These are phyloP conservation scores for Xylaria curta DNA, from an alignment of 495 filamentous ascomycete species.

Conservation along the genomic window DNA sequence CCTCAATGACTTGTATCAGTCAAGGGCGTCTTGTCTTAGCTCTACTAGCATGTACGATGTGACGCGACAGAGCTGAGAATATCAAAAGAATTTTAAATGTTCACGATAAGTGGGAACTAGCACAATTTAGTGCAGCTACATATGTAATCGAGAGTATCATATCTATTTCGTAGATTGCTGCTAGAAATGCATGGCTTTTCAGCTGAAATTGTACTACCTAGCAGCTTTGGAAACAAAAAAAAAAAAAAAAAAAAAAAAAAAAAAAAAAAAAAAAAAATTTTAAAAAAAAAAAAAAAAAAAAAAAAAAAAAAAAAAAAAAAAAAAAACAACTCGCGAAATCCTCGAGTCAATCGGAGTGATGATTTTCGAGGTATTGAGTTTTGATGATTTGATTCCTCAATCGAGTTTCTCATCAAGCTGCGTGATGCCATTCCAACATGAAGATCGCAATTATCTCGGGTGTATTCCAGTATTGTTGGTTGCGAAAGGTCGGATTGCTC, in stretches of 20 bases:
- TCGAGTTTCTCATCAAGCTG: not conserved
- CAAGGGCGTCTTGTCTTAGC: not conserved
- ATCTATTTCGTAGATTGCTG: not conserved
- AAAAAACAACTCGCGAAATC: no score
- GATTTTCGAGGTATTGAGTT: not conserved
- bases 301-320: no score
- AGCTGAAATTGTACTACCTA: slow-evolving; percentile 5
- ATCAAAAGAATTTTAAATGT: not conserved
- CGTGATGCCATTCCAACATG: not conserved
- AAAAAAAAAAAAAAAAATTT: no score
- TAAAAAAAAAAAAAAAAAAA: no score
- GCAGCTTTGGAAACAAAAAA: no score
- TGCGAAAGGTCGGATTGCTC: slow-evolving; percentile 21
- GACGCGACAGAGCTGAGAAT: not conserved
- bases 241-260: no score
- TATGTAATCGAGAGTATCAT: not conserved
- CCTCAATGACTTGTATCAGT: not conserved
- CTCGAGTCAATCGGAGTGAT: not conserved
- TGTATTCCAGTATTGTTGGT: slow-evolving; percentile 5
- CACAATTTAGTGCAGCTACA: not conserved
- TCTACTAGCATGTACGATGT: not conserved
- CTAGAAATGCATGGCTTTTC: not conserved
- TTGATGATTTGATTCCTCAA: not conserved
- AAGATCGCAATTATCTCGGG: slow-evolving; percentile 25
- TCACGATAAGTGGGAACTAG: not conserved